These are phyloP conservation scores for Halophytophthora polymorphica DNA, from an alignment of 352 stramenopile species.

Conservation along the genomic window DNA sequence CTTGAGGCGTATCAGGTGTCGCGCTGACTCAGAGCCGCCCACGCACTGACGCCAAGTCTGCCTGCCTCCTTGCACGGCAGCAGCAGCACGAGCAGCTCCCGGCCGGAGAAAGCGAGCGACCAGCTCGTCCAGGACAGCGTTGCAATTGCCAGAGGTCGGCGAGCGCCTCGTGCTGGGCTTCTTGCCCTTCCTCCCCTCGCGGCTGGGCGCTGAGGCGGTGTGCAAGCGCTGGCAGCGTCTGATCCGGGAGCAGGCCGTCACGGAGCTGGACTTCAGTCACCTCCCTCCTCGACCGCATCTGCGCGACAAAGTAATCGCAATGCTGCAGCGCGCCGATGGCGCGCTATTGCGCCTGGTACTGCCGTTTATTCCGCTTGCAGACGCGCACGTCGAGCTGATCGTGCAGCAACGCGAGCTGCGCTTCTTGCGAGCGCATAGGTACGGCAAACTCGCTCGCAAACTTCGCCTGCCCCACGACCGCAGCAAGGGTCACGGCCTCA, in stretches of 20 bases:
- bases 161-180: conserved; percentile 50
- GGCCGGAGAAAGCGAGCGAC: not conserved
- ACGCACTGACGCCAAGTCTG: conserved; percentile 11
- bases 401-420: conserved; percentile 30
- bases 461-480: no score
- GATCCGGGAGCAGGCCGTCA: conserved; percentile 35
- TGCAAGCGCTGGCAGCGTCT: conserved; percentile 53
- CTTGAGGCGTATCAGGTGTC: conserved; percentile 17
- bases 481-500: no score
- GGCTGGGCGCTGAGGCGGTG: conserved; percentile 44
- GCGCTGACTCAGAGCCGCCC: not conserved
- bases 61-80: not conserved
- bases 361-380: conserved; percentile 43
- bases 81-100: not conserved
- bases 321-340: conserved; percentile 36
- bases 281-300: conserved; percentile 20
- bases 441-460: not conserved
- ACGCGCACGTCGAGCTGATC: conserved; percentile 39
- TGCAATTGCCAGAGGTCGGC: conserved; percentile 35
- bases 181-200: conserved; percentile 45
- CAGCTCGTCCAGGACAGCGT: not conserved
- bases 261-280: conserved; percentile 46
- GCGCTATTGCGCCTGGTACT: conserved; percentile 36
- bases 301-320: conserved; percentile 28
- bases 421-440: conserved; percentile 54